Conservation (phyloP, 78 protist genomes). For the Anaeramoeba flamelloides region DNA sequence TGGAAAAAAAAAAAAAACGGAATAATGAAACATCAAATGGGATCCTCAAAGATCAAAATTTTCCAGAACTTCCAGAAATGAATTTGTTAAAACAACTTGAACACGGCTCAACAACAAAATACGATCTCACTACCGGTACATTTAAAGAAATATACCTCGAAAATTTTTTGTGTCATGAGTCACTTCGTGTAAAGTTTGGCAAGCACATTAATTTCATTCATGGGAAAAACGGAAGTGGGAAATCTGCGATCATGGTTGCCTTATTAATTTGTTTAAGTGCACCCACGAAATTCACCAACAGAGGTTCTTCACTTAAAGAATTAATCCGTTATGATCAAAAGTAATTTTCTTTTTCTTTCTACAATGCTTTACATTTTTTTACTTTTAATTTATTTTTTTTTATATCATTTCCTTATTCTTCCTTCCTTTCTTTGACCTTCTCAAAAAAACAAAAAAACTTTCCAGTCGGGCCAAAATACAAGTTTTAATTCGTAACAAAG, state of each 20-base stretch:
- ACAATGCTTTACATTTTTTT: no score
- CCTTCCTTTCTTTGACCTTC: no score
- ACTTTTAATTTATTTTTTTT: no score
- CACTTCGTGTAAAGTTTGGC: not conserved
- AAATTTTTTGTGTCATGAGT: not conserved
- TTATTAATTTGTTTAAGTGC: not conserved
- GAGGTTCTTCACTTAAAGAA: not conserved
- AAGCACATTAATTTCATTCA: not conserved
- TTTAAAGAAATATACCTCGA: not conserved
- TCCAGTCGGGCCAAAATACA: not conserved
- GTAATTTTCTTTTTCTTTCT: no score
- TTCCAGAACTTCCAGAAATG: no score
- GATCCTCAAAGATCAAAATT: no score
- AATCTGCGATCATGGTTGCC: not conserved
- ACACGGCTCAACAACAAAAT: no score
- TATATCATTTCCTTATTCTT: no score
- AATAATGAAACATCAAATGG: no score
- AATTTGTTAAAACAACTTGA: no score
- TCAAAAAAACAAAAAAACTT: not conserved
- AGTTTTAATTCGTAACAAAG: not conserved
- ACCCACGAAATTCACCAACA: not conserved
- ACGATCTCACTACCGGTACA: no score
- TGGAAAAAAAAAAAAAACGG: no score
- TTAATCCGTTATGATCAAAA: not conserved
- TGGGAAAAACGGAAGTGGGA: not conserved